Evolutionary conservation across 768 basidiomycete species (phyloP).

Genomic region (Terana coerulea): DNA sequence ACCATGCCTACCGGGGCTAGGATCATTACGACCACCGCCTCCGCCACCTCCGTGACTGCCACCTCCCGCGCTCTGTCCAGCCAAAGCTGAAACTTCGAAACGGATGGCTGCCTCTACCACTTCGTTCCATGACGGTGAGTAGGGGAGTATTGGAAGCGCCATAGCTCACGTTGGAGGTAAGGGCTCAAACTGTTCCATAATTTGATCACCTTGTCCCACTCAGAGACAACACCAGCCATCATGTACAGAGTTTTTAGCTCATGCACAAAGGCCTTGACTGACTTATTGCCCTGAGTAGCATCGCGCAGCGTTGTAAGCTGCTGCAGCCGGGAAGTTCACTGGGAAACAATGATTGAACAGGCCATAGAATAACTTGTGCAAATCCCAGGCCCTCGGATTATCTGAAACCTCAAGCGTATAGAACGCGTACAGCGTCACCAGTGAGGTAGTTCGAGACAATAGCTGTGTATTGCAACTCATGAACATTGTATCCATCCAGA

Average conservation of each 20-base stretch:
- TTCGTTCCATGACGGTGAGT: slow-evolving; percentile 23
- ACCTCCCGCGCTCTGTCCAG: not conserved
- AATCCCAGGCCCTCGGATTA: not conserved
- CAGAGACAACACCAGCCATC: slow-evolving; percentile 28
- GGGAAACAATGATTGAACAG: slow-evolving; percentile 13
- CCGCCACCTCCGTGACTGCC: not conserved
- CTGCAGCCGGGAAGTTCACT: slow-evolving; percentile 16
- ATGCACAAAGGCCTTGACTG: slow-evolving; percentile 30
- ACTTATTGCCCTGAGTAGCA: slow-evolving; percentile 23
- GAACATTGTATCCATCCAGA: not conserved
- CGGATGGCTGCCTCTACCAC: slow-evolving; percentile 27
- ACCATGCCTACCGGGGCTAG: not conserved
- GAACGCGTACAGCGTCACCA: not conserved
- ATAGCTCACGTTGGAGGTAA: slow-evolving; percentile 27
- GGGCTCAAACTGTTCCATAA: slow-evolving; percentile 32
- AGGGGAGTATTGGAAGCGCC: slow-evolving; percentile 27
- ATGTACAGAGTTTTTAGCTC: slow-evolving; percentile 31
- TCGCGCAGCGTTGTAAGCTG: slow-evolving; percentile 24
- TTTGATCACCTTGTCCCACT: slow-evolving; percentile 26
- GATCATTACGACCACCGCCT: not conserved
- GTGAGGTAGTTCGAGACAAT: slow-evolving; percentile 12
- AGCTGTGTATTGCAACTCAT: not conserved
- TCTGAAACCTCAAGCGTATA: not conserved
- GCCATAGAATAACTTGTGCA: slow-evolving; percentile 5
- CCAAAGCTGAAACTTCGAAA: slow-evolving; percentile 26